Evolutionary conservation across 768 basidiomycete species (phyloP).

Genomic region (Phaeotremella fagi): DNA sequence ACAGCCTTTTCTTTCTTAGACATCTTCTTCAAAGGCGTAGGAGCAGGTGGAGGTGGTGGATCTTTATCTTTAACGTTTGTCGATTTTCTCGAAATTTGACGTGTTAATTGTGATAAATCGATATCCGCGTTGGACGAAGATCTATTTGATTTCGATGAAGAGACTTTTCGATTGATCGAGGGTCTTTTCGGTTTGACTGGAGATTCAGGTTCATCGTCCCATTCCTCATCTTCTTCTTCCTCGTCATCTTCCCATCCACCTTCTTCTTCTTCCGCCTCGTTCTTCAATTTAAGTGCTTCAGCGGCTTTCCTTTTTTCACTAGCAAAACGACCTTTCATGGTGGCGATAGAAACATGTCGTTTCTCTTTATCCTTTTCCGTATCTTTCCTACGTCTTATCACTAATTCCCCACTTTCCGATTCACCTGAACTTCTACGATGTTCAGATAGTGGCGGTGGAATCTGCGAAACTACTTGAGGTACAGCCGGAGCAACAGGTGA

Average conservation of each 20-base stretch:
- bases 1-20: slow-evolving; percentile 27
- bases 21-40: slow-evolving; percentile 36
- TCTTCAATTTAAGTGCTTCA: slow-evolving; percentile 30
- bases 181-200: neutral
- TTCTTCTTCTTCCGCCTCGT: slow-evolving; percentile 25
- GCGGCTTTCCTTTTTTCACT: slow-evolving; percentile 43
- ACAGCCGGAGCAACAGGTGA: slow-evolving; percentile 1
- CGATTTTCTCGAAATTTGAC: slow-evolving; percentile 8
- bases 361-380: slow-evolving; percentile 5
- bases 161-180: neutral
- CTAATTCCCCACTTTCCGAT: slow-evolving; percentile 10
- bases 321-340: slow-evolving; percentile 41
- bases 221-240: slow-evolving; percentile 29
- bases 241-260: slow-evolving; percentile 43
- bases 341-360: slow-evolving; percentile 42
- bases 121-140: slow-evolving; percentile 5
- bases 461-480: neutral
- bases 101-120: slow-evolving; percentile 4
- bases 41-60: slow-evolving; percentile 32
- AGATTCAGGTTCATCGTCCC: slow-evolving; percentile 24
- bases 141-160: neutral
- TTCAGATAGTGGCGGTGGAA: slow-evolving; percentile 5
- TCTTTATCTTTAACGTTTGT: neutral
- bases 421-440: slow-evolving; percentile 28
- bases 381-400: slow-evolving; percentile 4